A percentile compares a stretch with the other conserved stretches of the same genome.
Conservation (phyloP, 2,329 filamentous ascomycete genomes). For the Fonsecaea monophora region DNA sequence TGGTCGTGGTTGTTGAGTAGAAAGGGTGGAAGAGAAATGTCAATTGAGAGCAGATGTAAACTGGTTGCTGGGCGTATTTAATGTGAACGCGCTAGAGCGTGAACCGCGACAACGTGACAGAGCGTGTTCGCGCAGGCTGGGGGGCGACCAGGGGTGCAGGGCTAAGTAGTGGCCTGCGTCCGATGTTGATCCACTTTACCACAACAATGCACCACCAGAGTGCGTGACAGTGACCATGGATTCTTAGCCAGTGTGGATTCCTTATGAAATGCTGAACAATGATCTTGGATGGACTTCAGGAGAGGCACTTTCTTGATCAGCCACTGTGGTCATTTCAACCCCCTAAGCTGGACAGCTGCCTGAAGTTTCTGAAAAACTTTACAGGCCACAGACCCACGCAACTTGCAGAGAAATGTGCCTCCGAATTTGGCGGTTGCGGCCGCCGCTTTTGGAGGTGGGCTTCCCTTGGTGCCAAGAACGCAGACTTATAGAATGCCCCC, state of each 20-base stretch:
- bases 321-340: not conserved
- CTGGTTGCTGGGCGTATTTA: slow-evolving; percentile 23
- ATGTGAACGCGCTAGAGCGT: slow-evolving; percentile 23
- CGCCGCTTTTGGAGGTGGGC: too few relatives aligned
- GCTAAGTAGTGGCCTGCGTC: not conserved
- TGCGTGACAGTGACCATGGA: slow-evolving; percentile 11
- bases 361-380: slow-evolving; percentile 15
- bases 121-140: slow-evolving; percentile 9
- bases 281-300: not conserved
- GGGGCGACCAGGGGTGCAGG: not conserved
- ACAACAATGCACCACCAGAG: slow-evolving; percentile 23
- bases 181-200: slow-evolving; percentile 18
- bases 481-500: too few relatives aligned
- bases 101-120: slow-evolving; percentile 14
- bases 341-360: slow-evolving; percentile 15
- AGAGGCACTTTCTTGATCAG: not conserved
- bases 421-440: too few relatives aligned
- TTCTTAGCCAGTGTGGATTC: slow-evolving; percentile 15
- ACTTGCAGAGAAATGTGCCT: too few relatives aligned
- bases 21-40: slow-evolving; percentile 30
- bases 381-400: too few relatives aligned
- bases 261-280: slow-evolving; percentile 28
- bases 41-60: slow-evolving; percentile 27
- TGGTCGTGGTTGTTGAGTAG: slow-evolving; percentile 21
- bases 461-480: too few relatives aligned